phyloP scores from a whole-genome alignment of 192 early-diverging fungal species.

The Coemansia reversa region DNA sequence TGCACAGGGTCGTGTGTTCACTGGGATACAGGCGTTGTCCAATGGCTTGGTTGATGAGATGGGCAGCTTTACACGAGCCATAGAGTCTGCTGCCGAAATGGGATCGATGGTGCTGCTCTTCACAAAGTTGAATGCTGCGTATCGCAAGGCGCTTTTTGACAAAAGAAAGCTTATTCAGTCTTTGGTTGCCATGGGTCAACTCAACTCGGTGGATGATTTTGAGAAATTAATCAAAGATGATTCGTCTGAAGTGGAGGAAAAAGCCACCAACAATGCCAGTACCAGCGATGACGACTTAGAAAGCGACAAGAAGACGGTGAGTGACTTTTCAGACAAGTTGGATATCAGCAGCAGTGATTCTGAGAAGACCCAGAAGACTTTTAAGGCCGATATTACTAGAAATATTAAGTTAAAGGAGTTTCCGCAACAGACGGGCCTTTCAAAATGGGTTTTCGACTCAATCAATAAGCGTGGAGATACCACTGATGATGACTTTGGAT shows the following conservation, averaged over 20 bases:
- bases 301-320: too few species aligned
- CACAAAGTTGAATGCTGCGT: too few species aligned
- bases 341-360: too few species aligned
- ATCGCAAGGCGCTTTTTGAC: too few species aligned
- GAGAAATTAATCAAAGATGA: background rate
- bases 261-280: too few species aligned
- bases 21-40: constrained; percentile 57
- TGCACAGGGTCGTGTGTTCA: constrained; percentile 66
- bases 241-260: too few species aligned
- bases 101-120: background rate
- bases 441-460: too few species aligned
- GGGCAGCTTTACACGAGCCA: constrained; percentile 55
- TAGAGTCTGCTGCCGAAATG: constrained; percentile 41
- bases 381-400: constrained; percentile 33
- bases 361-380: background rate
- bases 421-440: constrained; percentile 18
- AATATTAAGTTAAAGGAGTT: constrained; percentile 54
- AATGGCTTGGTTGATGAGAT: constrained; percentile 65
- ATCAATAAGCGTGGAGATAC: too few species aligned
- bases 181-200: background rate
- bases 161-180: background rate
- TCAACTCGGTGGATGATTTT: background rate
- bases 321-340: too few species aligned
- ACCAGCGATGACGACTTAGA: too few species aligned
- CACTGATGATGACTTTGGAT: background rate